Percentiles rank a stretch among this genome's conserved stretches.
Conservation (phyloP, 352 stramenopile species). For the Phytophthora syringae region DNA sequence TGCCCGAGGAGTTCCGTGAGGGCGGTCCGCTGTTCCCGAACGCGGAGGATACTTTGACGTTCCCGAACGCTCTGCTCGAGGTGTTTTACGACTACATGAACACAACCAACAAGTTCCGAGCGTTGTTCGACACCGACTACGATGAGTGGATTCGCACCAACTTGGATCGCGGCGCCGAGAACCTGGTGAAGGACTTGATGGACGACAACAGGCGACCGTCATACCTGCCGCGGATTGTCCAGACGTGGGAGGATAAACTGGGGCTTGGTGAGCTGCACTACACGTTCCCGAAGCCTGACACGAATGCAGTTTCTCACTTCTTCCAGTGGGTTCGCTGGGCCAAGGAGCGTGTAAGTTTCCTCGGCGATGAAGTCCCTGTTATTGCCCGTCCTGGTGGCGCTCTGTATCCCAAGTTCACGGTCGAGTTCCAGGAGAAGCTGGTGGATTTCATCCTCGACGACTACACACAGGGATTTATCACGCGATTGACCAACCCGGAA, state of each 20-base stretch:
- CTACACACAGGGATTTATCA: conserved; percentile 59
- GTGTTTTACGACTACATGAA: conserved; percentile 63
- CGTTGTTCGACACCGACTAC: conserved; percentile 61
- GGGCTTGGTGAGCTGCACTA: conserved; percentile 62
- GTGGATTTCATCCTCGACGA: conserved; percentile 73
- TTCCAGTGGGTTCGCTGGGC: conserved; percentile 85
- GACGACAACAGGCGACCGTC: conserved; percentile 43
- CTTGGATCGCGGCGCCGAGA: conserved; percentile 28
- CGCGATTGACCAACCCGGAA: conserved; percentile 61
- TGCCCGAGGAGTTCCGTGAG: conserved; percentile 66
- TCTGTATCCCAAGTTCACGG: conserved; percentile 74
- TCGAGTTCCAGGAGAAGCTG: conserved; percentile 68
- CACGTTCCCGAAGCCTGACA: conserved; percentile 68
- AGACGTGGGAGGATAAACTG: conserved; percentile 70
- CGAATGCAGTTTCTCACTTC: conserved; percentile 73
- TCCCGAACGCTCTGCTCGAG: conserved; percentile 69
- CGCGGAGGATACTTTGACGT: conserved; percentile 52
- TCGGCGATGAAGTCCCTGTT: conserved; percentile 57
- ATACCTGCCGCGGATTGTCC: conserved; percentile 65
- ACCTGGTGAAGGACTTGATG: conserved; percentile 51
- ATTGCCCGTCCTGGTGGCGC: conserved; percentile 48
- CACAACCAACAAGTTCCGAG: conserved; percentile 64
- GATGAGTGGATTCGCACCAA: conserved; percentile 72
- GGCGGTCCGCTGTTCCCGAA: conserved; percentile 68
- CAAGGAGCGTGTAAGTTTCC: conserved; percentile 76